These are phyloP conservation scores for Nannochloropsis gaditana DNA, from an alignment of 108 stramenopile genomes.

Conservation along the genomic window DNA sequence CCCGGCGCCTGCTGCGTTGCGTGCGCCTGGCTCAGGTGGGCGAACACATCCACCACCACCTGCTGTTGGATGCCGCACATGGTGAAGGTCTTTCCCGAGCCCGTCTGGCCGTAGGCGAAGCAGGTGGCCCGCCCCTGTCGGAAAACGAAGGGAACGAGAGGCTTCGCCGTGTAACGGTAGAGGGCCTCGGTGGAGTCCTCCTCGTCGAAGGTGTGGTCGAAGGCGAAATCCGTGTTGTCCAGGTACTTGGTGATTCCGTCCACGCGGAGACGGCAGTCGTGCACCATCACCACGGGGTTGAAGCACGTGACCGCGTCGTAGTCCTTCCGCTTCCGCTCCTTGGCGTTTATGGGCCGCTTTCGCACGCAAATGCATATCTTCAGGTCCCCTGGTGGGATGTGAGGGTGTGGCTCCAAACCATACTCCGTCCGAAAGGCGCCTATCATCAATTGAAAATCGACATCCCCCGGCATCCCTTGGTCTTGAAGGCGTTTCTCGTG, in stretches of 20 bases:
- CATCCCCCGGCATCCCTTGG: slow-evolving; percentile 92
- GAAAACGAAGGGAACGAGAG: slow-evolving; percentile 76
- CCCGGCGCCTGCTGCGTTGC: slow-evolving; percentile 12
- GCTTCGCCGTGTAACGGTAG: slow-evolving; percentile 71
- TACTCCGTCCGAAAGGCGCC: slow-evolving; percentile 55
- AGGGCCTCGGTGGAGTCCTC: slow-evolving; percentile 55
- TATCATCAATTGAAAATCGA: slow-evolving; percentile 92
- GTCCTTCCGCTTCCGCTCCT: slow-evolving; percentile 63
- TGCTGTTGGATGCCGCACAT: slow-evolving; percentile 79
- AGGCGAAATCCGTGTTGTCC: slow-evolving; percentile 80
- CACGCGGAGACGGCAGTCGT: slow-evolving; percentile 85
- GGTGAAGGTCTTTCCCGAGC: slow-evolving; percentile 84
- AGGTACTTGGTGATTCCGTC: slow-evolving; percentile 98
- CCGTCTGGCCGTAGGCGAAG: slow-evolving; percentile 77
- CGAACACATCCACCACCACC: slow-evolving; percentile 65
- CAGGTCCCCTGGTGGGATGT: slow-evolving; percentile 56
- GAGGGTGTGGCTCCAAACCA: background rate
- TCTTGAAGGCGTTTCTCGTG: slow-evolving; percentile 72
- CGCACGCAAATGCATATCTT: slow-evolving; percentile 63
- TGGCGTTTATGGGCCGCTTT: slow-evolving; percentile 54
- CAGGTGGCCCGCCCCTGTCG: slow-evolving; percentile 75
- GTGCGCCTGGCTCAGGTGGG: slow-evolving; percentile 21
- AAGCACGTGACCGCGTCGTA: slow-evolving; percentile 88
- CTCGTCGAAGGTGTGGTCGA: slow-evolving; percentile 73
- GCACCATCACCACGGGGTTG: slow-evolving; percentile 86